phyloP scores from a whole-genome alignment of 2,329 filamentous ascomycete species.

The Hypoxylon sp. region DNA sequence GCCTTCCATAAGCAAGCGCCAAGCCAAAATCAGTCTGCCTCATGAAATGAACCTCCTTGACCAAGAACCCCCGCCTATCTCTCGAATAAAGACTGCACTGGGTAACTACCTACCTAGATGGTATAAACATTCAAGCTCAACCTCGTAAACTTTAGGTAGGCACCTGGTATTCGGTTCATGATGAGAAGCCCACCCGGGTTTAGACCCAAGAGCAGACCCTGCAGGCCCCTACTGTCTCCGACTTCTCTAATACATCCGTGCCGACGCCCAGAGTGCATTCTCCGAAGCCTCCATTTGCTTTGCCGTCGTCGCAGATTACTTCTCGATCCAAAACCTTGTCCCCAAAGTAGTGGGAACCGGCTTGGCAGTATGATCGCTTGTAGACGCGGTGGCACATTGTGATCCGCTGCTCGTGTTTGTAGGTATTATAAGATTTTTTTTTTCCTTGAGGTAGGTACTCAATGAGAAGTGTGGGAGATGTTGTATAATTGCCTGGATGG shows the following conservation, averaged over 20 bases:
- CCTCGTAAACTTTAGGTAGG: not conserved
- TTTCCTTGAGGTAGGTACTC: not conserved
- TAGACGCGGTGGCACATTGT: conserved; percentile 4
- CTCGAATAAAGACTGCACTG: not conserved
- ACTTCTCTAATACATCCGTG: not conserved
- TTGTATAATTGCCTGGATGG: not conserved
- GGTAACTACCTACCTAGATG: not conserved
- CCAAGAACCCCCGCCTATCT: not conserved
- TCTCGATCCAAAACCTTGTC: not conserved
- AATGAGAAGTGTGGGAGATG: not conserved
- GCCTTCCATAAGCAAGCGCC: not conserved
- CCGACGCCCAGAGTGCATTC: not conserved
- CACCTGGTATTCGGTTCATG: not conserved
- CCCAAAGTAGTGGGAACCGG: not conserved
- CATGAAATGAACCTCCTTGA: not conserved
- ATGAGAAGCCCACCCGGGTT: not conserved
- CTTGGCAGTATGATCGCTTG: not conserved
- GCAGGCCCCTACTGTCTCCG: not conserved
- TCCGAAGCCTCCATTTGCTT: not conserved
- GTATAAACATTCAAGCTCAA: not conserved
- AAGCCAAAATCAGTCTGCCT: not conserved
- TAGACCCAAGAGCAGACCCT: not conserved
- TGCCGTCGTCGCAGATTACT: not conserved
- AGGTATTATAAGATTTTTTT: not conserved
- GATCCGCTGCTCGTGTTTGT: not conserved